Evolutionary conservation across 805 yeast species (phyloP).

Genomic region (Wickerhamomyces canadensis): DNA sequence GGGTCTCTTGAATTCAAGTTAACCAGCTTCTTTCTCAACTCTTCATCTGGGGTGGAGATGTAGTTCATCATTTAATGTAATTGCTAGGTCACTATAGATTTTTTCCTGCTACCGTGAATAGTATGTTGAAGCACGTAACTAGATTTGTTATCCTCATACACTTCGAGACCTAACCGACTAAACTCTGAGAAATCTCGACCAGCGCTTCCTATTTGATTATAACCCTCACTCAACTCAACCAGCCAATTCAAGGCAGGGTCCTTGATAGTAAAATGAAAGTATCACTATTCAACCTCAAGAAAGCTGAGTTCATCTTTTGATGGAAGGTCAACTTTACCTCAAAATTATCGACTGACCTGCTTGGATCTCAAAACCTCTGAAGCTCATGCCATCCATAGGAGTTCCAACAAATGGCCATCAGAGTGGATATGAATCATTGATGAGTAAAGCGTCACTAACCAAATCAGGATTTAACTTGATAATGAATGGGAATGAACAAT

Average conservation of each 20-base stretch:
- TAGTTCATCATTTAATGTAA: no score
- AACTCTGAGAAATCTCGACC: constrained; percentile 3
- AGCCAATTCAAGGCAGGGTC: constrained; percentile 25
- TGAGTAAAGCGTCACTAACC: constrained; percentile 14
- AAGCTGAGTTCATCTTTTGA: constrained; percentile 22
- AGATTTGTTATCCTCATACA: constrained; percentile 2
- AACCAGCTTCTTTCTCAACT: no score
- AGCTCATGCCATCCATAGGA: constrained; percentile 28
- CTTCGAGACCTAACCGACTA: constrained; percentile 2
- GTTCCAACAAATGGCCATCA: constrained; percentile 26
- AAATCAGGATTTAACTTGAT: constrained; percentile 14
- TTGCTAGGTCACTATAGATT: no score
- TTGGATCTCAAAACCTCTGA: constrained; percentile 31
- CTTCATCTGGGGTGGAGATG: no score
- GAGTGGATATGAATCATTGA: constrained; percentile 26
- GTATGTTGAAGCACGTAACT: no score
- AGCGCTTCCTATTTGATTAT: neutral
- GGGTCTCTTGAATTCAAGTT: no score
- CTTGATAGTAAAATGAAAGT: constrained; percentile 29
- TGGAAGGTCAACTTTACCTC: constrained; percentile 28
- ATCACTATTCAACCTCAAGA: constrained; percentile 22
- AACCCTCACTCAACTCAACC: constrained; percentile 21
- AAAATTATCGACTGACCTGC: constrained; percentile 27
- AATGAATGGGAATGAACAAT: constrained; percentile 50
- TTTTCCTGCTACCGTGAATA: no score